phyloP scores from a whole-genome alignment of 2,329 filamentous ascomycete genomes.

The Aspergillus sp. region DNA sequence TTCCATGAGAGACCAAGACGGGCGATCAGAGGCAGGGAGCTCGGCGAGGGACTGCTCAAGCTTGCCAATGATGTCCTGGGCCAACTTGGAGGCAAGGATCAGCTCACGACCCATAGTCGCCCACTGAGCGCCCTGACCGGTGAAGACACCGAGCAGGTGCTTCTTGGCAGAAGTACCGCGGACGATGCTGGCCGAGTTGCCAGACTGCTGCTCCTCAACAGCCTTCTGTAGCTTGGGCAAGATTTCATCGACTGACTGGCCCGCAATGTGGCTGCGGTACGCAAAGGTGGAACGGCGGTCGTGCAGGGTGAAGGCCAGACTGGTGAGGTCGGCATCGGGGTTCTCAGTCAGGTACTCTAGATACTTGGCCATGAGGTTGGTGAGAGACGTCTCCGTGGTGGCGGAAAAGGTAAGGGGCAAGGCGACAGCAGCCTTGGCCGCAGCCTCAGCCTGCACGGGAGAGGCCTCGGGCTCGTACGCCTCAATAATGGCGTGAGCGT shows the following conservation, averaged over 20 bases:
- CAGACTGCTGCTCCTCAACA: background rate
- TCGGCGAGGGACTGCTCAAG: slow-evolving; percentile 6
- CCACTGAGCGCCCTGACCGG: slow-evolving; percentile 26
- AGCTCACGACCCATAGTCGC: slow-evolving; percentile 14
- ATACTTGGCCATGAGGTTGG: slow-evolving; percentile 6
- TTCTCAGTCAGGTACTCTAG: background rate
- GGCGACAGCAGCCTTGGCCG: background rate
- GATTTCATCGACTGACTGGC: background rate
- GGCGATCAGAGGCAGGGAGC: slow-evolving; percentile 7
- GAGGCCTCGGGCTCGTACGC: background rate
- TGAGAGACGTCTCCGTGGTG: slow-evolving; percentile 20
- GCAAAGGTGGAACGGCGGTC: background rate
- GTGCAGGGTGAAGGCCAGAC: background rate
- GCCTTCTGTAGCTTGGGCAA: background rate
- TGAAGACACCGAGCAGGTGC: slow-evolving; percentile 29
- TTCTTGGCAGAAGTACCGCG: background rate
- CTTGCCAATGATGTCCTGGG: background rate
- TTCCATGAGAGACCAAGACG: slow-evolving; percentile 6
- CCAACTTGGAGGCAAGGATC: background rate
- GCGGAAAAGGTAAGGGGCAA: slow-evolving; percentile 28
- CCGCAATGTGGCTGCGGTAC: no score
- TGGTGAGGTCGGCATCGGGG: background rate
- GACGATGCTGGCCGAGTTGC: background rate
- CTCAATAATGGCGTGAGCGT: slow-evolving; percentile 42
- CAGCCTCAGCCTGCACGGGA: background rate